Conservation (phyloP, 2,329 filamentous ascomycete species). For the Aspergillus viridinutans region DNA sequence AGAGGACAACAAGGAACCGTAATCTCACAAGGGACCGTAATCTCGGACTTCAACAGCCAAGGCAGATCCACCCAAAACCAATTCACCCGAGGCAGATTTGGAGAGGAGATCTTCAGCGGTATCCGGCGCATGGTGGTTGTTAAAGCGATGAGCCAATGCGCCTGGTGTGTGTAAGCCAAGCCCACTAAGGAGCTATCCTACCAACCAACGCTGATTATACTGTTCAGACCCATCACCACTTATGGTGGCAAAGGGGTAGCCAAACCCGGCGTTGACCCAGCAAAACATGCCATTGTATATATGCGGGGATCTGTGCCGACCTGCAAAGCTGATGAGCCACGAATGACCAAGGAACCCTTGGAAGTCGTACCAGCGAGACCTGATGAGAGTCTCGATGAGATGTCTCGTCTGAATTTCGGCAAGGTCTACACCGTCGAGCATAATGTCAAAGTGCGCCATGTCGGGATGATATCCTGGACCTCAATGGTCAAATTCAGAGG, state of each 20-base stretch:
- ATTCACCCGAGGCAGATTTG: slow-evolving; percentile 9
- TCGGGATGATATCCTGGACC: slow-evolving; percentile 30
- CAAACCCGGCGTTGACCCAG: slow-evolving; percentile 33
- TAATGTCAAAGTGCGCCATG: slow-evolving; percentile 39
- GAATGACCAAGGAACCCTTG: slow-evolving; percentile 36
- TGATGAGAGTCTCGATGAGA: slow-evolving; percentile 21
- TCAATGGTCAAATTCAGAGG: slow-evolving; percentile 22
- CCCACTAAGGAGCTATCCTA: neutral
- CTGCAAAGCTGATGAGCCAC: slow-evolving; percentile 20
- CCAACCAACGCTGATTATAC: neutral
- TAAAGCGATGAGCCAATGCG: slow-evolving; percentile 24
- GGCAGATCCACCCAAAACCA: slow-evolving; percentile 12
- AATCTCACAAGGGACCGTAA: slow-evolving; percentile 7
- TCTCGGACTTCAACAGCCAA: slow-evolving; percentile 9
- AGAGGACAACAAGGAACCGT: slow-evolving; percentile 12
- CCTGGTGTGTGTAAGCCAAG: slow-evolving; percentile 32
- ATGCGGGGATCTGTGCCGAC: slow-evolving; percentile 17
- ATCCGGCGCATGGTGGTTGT: slow-evolving; percentile 34
- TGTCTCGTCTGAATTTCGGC: slow-evolving; percentile 40
- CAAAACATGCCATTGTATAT: slow-evolving; percentile 39
- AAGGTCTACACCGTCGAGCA: slow-evolving; percentile 42
- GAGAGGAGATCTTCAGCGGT: slow-evolving; percentile 23
- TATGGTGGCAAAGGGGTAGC: slow-evolving; percentile 34
- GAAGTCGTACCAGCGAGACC: slow-evolving; percentile 23
- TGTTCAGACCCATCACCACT: slow-evolving; percentile 36